phyloP scores from a whole-genome alignment of 176 grass and related monocot genomes.

The Guadua angustifolia region DNA sequence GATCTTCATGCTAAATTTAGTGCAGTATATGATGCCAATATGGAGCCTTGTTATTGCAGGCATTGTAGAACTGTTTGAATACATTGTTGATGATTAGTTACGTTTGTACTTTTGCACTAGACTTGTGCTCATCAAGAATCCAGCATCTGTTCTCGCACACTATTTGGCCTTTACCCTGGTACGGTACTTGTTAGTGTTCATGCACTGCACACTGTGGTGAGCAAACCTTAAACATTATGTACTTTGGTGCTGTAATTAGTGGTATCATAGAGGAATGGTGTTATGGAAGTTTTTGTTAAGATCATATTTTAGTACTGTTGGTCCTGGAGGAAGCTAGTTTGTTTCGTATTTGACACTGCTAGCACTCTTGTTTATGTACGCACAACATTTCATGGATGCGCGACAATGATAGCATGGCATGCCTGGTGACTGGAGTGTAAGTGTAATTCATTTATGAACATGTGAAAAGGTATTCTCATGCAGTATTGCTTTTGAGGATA shows the following conservation, averaged over 20 bases:
- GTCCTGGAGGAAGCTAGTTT: background rate
- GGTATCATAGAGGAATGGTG: background rate
- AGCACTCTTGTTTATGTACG: background rate
- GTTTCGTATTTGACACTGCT: background rate
- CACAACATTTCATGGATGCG: constrained; percentile 1
- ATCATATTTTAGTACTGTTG: background rate
- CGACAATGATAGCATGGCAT: background rate
- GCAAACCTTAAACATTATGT: background rate
- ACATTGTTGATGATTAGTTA: constrained; percentile 13
- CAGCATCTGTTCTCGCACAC: background rate
- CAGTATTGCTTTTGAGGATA: background rate
- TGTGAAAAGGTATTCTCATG: background rate
- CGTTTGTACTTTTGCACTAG: constrained; percentile 15
- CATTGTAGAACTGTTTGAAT: background rate
- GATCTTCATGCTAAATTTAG: background rate
- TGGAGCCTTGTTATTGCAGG: background rate
- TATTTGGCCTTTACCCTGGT: constrained; percentile 23
- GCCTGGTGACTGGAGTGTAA: background rate
- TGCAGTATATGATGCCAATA: background rate
- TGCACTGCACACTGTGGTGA: constrained; percentile 2
- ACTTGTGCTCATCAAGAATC: constrained; percentile 9
- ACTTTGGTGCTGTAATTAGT: background rate
- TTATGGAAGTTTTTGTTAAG: background rate
- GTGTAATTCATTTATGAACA: background rate
- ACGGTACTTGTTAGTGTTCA: constrained; percentile 9